Evolutionary conservation across 2,329 filamentous ascomycete species (phyloP).

Genomic region (Penicillium psychrosexuale): DNA sequence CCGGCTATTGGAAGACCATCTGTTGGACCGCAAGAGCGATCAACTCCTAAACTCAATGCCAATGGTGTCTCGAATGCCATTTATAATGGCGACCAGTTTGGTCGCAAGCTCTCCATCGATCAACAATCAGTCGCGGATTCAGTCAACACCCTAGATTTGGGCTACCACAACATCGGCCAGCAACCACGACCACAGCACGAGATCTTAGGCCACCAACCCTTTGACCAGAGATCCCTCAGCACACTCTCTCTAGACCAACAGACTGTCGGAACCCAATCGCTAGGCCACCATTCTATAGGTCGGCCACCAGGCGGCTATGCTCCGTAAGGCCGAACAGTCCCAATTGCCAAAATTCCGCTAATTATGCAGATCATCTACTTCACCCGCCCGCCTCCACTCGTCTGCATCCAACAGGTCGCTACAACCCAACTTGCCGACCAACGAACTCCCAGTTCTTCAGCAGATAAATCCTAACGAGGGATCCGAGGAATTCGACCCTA

Average conservation of each 20-base stretch:
- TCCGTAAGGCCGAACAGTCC: background rate
- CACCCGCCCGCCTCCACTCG: slow-evolving; percentile 5
- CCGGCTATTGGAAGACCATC: slow-evolving; percentile 2
- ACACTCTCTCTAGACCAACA: background rate
- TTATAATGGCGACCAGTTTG: background rate
- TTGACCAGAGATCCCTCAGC: background rate
- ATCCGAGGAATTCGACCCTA: slow-evolving; percentile 23
- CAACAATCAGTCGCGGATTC: background rate
- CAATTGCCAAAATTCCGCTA: background rate
- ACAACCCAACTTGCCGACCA: slow-evolving; percentile 19
- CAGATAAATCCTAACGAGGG: slow-evolving; percentile 24
- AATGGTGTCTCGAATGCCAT: background rate
- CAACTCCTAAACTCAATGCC: background rate
- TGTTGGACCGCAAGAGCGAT: background rate
- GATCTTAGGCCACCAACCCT: background rate
- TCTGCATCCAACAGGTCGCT: slow-evolving; percentile 21
- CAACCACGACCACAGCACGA: background rate
- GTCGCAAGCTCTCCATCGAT: background rate
- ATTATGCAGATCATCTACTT: slow-evolving; percentile 10
- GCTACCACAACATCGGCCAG: background rate
- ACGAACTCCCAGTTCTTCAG: slow-evolving; percentile 27
- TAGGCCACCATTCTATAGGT: background rate
- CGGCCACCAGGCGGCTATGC: background rate
- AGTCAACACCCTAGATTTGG: background rate
- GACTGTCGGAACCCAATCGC: background rate